A percentile compares a stretch with the other conserved stretches of the same genome.
Evolutionary conservation across 2,329 filamentous ascomycete genomes (phyloP).

Genomic region (Xylaria hypoxylon): DNA sequence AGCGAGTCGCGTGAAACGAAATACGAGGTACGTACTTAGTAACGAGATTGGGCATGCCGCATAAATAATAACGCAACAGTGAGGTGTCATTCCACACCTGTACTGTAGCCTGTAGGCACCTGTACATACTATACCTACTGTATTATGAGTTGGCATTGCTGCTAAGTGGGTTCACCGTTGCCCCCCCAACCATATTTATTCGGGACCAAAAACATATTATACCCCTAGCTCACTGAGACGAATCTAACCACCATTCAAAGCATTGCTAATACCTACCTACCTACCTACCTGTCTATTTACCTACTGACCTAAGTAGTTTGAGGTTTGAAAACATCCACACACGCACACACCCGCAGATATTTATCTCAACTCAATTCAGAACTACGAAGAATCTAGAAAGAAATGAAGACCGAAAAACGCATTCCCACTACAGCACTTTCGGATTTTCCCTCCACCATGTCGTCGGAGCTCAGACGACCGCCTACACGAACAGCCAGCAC

Average conservation of each 20-base stretch:
- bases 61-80: no score
- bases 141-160: no score
- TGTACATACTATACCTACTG: no score
- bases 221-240: slow-evolving; percentile 1
- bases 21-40: no score
- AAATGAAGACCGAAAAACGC: background rate
- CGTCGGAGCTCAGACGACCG: slow-evolving; percentile 49
- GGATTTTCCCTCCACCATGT: slow-evolving; percentile 36
- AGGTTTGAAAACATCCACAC: background rate
- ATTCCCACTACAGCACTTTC: background rate
- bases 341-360: no score
- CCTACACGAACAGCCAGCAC: slow-evolving; percentile 57
- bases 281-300: background rate
- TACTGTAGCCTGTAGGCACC: no score
- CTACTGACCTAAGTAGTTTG: background rate
- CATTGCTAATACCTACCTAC: background rate
- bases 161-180: background rate
- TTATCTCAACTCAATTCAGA: background rate
- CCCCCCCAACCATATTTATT: slow-evolving; percentile 5
- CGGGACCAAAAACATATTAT: slow-evolving; percentile 13
- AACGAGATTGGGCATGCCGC: no score
- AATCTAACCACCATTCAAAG: background rate
- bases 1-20: no score
- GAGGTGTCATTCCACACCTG: no score
- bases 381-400: background rate